These are phyloP conservation scores for Rhododendron mucronatum DNA, from an alignment of 148 eudicot genomes.

Conservation along the genomic window DNA sequence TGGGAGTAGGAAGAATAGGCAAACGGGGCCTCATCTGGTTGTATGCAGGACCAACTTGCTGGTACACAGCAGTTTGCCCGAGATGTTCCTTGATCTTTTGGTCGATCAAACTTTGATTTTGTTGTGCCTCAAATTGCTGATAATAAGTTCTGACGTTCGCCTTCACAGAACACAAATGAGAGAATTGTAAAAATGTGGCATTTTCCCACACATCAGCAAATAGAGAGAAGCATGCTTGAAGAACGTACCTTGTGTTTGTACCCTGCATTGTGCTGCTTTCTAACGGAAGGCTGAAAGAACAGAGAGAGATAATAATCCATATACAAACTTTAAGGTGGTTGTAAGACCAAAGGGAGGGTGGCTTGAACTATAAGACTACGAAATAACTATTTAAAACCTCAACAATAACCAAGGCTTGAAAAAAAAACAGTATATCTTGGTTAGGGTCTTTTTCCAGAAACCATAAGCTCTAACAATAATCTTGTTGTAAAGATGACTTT, in stretches of 20 bases:
- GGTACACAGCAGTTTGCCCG: constrained; percentile 58
- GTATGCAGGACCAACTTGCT: constrained; percentile 62
- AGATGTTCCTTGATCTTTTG: constrained; percentile 92
- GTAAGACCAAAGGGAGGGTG: background rate
- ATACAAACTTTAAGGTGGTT: background rate
- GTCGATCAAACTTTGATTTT: constrained; percentile 78
- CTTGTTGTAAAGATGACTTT: background rate
- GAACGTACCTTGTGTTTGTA: constrained; percentile 82
- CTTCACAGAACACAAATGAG: constrained; percentile 26
- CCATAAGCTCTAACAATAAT: background rate
- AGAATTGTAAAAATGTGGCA: background rate
- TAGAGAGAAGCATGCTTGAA: background rate
- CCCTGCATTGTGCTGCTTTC: constrained; percentile 96
- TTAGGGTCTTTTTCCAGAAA: background rate
- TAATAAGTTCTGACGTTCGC: constrained; percentile 72
- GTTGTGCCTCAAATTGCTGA: constrained; percentile 89
- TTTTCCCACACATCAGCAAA: background rate
- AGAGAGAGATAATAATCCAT: constrained; percentile 10
- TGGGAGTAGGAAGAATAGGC: constrained; percentile 58
- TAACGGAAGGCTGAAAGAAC: constrained; percentile 70
- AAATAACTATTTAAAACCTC: background rate
- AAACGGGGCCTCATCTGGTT: constrained; percentile 47
- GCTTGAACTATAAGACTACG: background rate
- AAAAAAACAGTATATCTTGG: background rate
- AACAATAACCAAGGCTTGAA: background rate